Base-by-base conservation (phyloP, 2,329 filamentous ascomycete genomes). In the Aspergillus ochraceus region DNA sequence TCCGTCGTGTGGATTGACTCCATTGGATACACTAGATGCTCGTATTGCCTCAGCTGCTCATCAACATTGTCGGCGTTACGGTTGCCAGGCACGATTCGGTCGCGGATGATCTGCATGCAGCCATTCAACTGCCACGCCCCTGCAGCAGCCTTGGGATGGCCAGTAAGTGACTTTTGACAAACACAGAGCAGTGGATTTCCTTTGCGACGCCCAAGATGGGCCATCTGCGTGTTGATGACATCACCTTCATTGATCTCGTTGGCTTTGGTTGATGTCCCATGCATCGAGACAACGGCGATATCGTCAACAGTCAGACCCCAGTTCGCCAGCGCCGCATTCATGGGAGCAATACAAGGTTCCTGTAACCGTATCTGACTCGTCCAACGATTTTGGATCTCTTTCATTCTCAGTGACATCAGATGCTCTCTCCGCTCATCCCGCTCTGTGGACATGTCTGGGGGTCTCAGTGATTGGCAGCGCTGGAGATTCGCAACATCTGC, bases 41-140 rank as follows among this genome's bases (percentile, higher is more conserved):
- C 63, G 52, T 63, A 72, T n/a, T 66, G 56, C 39, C 64, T 58
- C 2, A 79, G 65, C 10, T 62, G 47, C 3, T 39, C 49, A 30
- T 98, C 94, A 57, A 98, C 87, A 66, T 98, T 98, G 82, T 98
- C 94, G 54, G 94, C 94, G 70, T 98, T 98, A 70, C 92, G 89
- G 81, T 98, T 98, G 60, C 94, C 94, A 11, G 94, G 94, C 11
- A 98, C 92, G 49, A 97, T 83, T 71, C 92, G 92, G 49, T 86
- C 88, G 83, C 97, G 95, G 68, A 98, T 86, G 52, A 97, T 91
- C 77, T 98, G 94, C 74, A 98, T 82, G 76, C 91, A 93, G 66
- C 94, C 94, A 82, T 98, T 98, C 84, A 98, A 87, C 92, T 97
- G 97, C 92, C 93, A 98, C 36, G 93, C 94, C 81, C 94, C 94